Evolutionary conservation across 768 basidiomycete genomes (phyloP).

Genomic region (Heimioporus sp.): DNA sequence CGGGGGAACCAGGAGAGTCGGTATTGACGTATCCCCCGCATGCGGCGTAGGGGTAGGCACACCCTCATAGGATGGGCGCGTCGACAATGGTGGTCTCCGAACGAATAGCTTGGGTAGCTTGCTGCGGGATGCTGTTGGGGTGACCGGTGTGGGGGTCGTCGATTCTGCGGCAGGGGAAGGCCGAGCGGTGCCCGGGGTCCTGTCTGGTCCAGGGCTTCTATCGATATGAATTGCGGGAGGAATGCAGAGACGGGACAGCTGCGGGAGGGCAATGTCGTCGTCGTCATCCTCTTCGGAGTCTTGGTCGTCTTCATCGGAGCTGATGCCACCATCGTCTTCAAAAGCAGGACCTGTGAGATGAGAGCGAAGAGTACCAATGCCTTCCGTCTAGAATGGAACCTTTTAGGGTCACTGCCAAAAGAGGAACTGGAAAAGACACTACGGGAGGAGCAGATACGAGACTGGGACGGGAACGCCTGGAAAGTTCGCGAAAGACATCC

Average conservation of each 20-base stretch:
- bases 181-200: slow-evolving; percentile 23
- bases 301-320: slow-evolving; percentile 47
- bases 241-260: slow-evolving; percentile 21
- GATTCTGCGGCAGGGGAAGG: slow-evolving; percentile 22
- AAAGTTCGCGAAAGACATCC: slow-evolving; percentile 61
- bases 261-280: slow-evolving; percentile 32
- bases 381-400: slow-evolving; percentile 59
- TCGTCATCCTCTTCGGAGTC: slow-evolving; percentile 26
- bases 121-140: slow-evolving; percentile 27
- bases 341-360: slow-evolving; percentile 51
- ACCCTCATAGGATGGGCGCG: slow-evolving; percentile 30
- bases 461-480: slow-evolving; percentile 61
- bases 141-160: slow-evolving; percentile 22
- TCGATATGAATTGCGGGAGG: slow-evolving; percentile 21
- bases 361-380: slow-evolving; percentile 80
- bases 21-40: neutral
- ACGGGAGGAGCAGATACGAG: slow-evolving; percentile 80
- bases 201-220: slow-evolving; percentile 11
- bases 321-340: slow-evolving; percentile 79
- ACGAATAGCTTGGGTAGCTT: slow-evolving; percentile 36
- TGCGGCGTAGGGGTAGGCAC: slow-evolving; percentile 2
- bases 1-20: slow-evolving; percentile 15
- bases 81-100: slow-evolving; percentile 31
- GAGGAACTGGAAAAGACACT: slow-evolving; percentile 25
- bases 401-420: neutral